These are phyloP conservation scores for Diaporthe aspalathi DNA, from an alignment of 2,329 filamentous ascomycete genomes.

Conservation along the genomic window DNA sequence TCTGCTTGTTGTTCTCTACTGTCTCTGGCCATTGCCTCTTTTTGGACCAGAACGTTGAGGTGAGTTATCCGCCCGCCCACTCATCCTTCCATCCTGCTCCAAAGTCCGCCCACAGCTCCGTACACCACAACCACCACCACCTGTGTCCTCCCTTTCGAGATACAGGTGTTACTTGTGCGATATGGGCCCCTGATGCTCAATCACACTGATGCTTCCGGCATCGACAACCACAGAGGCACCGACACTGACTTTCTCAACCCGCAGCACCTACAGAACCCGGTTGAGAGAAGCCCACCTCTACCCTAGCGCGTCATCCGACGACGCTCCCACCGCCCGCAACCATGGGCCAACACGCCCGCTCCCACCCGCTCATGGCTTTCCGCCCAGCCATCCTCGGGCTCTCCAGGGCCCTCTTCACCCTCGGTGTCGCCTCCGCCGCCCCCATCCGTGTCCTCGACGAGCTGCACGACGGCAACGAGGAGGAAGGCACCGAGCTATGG, in stretches of 20 bases:
- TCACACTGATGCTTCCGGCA: too few species aligned
- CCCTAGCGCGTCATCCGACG: constrained; percentile 5
- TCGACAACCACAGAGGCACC: neutral
- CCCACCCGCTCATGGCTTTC: constrained; percentile 36
- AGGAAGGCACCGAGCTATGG: constrained; percentile 77
- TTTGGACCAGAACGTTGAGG: neutral
- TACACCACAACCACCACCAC: too few species aligned
- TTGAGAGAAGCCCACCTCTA: neutral
- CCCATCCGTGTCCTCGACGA: constrained; percentile 53
- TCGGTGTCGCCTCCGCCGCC: constrained; percentile 61
- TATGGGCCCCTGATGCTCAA: too few species aligned
- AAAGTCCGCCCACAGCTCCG: neutral
- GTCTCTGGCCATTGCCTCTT: constrained; percentile 7
- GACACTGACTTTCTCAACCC: neutral
- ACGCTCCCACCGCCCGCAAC: constrained; percentile 1
- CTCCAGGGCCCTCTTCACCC: constrained; percentile 61
- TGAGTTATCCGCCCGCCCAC: neutral
- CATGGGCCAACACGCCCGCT: constrained; percentile 32
- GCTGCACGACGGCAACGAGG: constrained; percentile 58
- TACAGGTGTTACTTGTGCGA: too few species aligned
- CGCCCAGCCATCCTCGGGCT: constrained; percentile 61
- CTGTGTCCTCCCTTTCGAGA: too few species aligned
- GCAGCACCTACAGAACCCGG: neutral
- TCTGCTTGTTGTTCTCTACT: neutral
- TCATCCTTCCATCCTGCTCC: neutral